A percentile compares a stretch with the other conserved stretches of the same genome.
phyloP scores from a whole-genome alignment of 352 stramenopile species.

The Globisporangium nagaii region DNA sequence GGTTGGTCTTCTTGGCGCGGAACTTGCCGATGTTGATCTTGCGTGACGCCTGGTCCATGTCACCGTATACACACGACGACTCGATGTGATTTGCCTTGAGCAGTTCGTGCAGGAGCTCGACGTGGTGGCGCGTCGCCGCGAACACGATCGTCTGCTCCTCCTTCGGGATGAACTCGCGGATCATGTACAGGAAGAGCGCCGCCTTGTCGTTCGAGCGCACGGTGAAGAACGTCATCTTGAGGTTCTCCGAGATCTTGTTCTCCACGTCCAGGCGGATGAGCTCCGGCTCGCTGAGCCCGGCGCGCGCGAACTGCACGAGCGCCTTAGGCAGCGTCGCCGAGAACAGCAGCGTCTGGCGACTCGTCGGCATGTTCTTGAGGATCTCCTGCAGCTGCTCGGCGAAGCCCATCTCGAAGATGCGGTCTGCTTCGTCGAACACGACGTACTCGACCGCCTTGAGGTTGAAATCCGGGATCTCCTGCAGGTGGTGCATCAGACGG shows the following conservation, averaged over 20 bases:
- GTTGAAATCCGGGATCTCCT: conserved; percentile 93
- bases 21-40: conserved; percentile 91
- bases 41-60: conserved; percentile 91
- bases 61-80: conserved; percentile 89
- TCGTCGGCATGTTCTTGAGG: conserved; percentile 85
- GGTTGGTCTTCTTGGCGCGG: conserved; percentile 82
- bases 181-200: conserved; percentile 94
- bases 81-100: conserved; percentile 80
- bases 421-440: conserved; percentile 99
- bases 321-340: conserved; percentile 96
- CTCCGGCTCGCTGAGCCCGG: conserved; percentile 94
- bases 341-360: conserved; percentile 91
- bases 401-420: conserved; percentile 99
- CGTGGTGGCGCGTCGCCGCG: conserved; percentile 96
- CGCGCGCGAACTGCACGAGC: conserved; percentile 98
- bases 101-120: conserved; percentile 97
- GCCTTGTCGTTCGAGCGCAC: conserved; percentile 94
- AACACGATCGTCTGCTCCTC: conserved; percentile 98
- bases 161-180: conserved; percentile 91
- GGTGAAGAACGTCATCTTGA: conserved; percentile 97
- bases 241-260: conserved; percentile 96
- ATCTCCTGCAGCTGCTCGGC: conserved; percentile 95
- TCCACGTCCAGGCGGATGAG: conserved; percentile 98
- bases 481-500: conserved; percentile 92
- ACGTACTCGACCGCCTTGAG: conserved; percentile 89